Evolutionary conservation across 257 asterid genomes (phyloP).

Genomic region (Fraxinus quadrangulata): DNA sequence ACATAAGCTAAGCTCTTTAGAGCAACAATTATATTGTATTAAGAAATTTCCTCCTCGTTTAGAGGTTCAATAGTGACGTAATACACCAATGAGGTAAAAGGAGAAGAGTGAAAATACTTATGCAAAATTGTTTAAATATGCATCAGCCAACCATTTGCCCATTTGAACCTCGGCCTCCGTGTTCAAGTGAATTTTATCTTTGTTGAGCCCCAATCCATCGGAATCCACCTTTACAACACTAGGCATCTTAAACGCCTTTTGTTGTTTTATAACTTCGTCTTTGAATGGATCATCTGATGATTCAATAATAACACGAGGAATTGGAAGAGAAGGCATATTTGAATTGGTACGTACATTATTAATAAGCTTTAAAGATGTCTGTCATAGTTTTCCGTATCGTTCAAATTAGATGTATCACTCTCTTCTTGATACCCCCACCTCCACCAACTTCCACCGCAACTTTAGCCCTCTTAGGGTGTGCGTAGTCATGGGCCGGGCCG

Average conservation of each 20-base stretch:
- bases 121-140: slow-evolving; percentile 47
- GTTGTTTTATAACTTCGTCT: slow-evolving; percentile 60
- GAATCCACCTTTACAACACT: slow-evolving; percentile 71
- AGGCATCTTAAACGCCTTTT: slow-evolving; percentile 49
- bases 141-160: slow-evolving; percentile 57
- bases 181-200: slow-evolving; percentile 66
- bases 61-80: neutral
- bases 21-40: neutral
- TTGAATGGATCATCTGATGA: slow-evolving; percentile 51
- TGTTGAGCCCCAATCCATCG: slow-evolving; percentile 57
- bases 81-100: neutral
- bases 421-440: slow-evolving; percentile 84
- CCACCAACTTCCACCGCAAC: slow-evolving; percentile 38
- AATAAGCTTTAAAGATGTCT: slow-evolving; percentile 54
- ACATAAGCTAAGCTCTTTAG: too few relatives aligned
- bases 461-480: slow-evolving; percentile 41
- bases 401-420: slow-evolving; percentile 67
- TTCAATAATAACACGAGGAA: slow-evolving; percentile 69
- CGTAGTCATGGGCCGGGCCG: too few relatives aligned
- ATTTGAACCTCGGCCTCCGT: slow-evolving; percentile 66
- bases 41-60: neutral
- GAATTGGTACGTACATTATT: slow-evolving; percentile 58
- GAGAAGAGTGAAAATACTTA: neutral
- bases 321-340: slow-evolving; percentile 53
- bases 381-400: slow-evolving; percentile 49